Base-by-base conservation (phyloP, 805 yeast species). In the Yarrowia sp. region DNA sequence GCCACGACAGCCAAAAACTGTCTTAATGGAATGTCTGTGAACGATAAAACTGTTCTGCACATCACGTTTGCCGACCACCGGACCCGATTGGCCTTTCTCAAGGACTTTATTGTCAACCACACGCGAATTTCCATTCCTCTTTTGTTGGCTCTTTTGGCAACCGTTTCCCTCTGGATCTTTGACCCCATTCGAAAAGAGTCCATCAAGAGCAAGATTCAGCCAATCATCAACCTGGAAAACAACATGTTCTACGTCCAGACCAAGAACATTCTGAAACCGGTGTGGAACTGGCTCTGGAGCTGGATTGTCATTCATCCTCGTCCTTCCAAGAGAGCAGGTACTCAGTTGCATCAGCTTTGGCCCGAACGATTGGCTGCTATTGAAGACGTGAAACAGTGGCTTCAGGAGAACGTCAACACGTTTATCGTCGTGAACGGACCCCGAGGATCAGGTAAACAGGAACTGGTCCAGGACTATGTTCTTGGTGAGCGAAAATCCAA, bases 401-500 rank as follows among this genome's bases (percentile, higher is more conserved):
- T 95, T 6, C 86, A 85, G 66, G 99, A 95, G 74, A 92, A 92
- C 67, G 85, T 86, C n/a, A 87, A 89, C 73, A 90, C 98, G 1
- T 95, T 92, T 72, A 92, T 93, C 26, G 85, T 95, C 3, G 86
- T 95, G 2, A 84, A 87, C 67, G 99, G 99, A 12, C 98, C 99
- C 5, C 82, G 90, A 68, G 99, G 99, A 5, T 86, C 96, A n/a
- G 99, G 98, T 22, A 93, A 95, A 71, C 83, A 86, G 66, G 93
- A 86, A 66, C 77, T 91, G 66, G 92, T 93, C 4, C 76, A 87
- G 72, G 85, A 85, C 48, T 85, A 87, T 70, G 86, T 88, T 1
- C 78, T 90, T 49, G 35, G 58, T 14, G 84, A 80, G 30, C 83
- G 92, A 61, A 79, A 80, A 1, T 86, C 87, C 67, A 32, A 16